phyloP scores from a whole-genome alignment of 495 filamentous ascomycete species.

The Hyaloscypha hepaticicola region DNA sequence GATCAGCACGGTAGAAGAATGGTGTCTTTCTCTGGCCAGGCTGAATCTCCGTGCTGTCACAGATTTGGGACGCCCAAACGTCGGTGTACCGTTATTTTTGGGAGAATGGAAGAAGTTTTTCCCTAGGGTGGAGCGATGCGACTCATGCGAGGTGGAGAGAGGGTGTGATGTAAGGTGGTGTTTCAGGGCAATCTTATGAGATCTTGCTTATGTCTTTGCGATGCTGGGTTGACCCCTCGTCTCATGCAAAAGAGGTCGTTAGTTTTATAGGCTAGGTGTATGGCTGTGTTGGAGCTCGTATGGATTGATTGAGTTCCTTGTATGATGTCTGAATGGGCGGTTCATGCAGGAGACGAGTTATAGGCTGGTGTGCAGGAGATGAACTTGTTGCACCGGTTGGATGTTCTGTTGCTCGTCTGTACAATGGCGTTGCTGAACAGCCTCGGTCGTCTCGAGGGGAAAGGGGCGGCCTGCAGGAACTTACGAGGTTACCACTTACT shows the following conservation, averaged over 20 bases:
- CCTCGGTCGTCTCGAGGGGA: not conserved
- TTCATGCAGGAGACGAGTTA: too few relatives aligned
- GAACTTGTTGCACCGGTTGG: not conserved
- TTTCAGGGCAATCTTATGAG: conserved; percentile 12
- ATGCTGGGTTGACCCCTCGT: not conserved
- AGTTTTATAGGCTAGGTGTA: not conserved
- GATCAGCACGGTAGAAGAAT: not conserved
- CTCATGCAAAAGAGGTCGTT: not conserved
- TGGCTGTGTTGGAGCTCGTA: not conserved
- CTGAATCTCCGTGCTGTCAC: not conserved
- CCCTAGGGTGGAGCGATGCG: not conserved
- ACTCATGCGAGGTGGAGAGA: not conserved
- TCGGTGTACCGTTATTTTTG: not conserved
- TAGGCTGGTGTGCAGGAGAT: not conserved
- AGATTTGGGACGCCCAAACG: not conserved
- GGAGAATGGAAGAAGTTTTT: not conserved
- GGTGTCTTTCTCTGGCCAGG: not conserved
- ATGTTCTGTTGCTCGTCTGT: not conserved
- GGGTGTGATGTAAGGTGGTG: conserved; percentile 9
- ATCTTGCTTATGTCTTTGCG: not conserved
- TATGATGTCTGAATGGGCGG: too few relatives aligned
- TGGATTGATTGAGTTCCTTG: not conserved
- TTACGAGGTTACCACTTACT: not conserved
- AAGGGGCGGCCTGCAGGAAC: not conserved
- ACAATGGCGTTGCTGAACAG: not conserved